A percentile compares a stretch with the other conserved stretches of the same genome.
These are phyloP conservation scores for Talaromyces sp. DNA, from an alignment of 2,329 filamentous ascomycete species.

Conservation along the genomic window DNA sequence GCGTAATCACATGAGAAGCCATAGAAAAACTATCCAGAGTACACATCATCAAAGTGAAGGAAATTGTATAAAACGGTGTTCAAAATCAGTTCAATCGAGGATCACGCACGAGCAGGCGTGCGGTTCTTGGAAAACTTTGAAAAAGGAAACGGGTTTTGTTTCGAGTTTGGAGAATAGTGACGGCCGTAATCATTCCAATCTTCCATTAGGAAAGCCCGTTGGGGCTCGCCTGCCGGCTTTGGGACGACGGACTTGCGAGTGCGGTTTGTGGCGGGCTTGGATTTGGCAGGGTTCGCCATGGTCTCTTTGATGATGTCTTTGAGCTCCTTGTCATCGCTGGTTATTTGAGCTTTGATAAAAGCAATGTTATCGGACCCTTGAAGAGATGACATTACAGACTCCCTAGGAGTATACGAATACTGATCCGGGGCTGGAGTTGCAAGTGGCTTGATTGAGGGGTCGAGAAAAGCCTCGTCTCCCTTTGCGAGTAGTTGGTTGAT, in stretches of 20 bases:
- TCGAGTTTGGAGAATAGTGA: constrained; percentile 15
- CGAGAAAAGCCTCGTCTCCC: constrained; percentile 62
- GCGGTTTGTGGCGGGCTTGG: constrained; percentile 14
- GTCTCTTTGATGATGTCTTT: constrained; percentile 62
- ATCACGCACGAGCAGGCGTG: constrained; percentile 11
- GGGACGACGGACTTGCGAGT: constrained; percentile 20
- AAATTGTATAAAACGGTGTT: not conserved
- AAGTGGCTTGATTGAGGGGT: constrained; percentile 55
- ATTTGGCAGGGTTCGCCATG: constrained; percentile 29
- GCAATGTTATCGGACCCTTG: constrained; percentile 49
- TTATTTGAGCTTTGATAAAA: constrained; percentile 83
- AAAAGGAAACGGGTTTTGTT: constrained; percentile 24
- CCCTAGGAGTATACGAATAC: constrained; percentile 64
- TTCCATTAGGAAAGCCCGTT: constrained; percentile 42
- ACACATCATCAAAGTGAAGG: constrained; percentile 12
- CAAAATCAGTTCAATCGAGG: not conserved
- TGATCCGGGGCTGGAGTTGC: constrained; percentile 55
- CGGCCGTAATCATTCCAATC: constrained; percentile 17
- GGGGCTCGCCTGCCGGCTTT: constrained; percentile 32
- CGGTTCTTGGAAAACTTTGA: constrained; percentile 29
- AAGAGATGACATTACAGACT: constrained; percentile 73
- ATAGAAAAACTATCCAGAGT: not conserved
- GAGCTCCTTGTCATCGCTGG: constrained; percentile 66
- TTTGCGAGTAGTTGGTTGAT: constrained; percentile 73
- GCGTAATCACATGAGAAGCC: not conserved